A percentile compares a stretch with the other conserved stretches of the same genome.
These are phyloP conservation scores for Trichoderma cornu-damae DNA, from an alignment of 2,329 filamentous ascomycete species.

Conservation along the genomic window DNA sequence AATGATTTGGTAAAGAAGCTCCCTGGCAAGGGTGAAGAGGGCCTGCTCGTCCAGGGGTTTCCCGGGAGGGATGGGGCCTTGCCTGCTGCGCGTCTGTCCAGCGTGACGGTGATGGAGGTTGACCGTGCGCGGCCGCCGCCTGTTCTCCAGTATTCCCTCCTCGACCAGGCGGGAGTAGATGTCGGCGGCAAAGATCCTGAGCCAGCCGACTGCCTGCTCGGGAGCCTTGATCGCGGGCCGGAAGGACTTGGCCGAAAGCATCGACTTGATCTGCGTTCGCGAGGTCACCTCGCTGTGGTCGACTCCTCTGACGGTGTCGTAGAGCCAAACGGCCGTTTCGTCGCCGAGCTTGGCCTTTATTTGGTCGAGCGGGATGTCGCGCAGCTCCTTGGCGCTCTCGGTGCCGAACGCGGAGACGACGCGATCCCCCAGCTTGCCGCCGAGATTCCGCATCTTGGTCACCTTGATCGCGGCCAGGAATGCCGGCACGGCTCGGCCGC, in stretches of 20 bases:
- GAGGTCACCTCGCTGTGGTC: conserved; percentile 86
- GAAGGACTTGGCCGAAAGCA: conserved; percentile 96
- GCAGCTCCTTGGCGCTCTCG: conserved; percentile 70
- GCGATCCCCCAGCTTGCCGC: conserved; percentile 88
- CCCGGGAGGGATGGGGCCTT: conserved; percentile 70
- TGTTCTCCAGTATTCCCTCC: conserved; percentile 84
- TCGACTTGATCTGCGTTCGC: conserved; percentile 90
- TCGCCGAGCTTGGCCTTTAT: conserved; percentile 74
- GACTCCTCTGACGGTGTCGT: conserved; percentile 77
- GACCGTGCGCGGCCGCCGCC: conserved; percentile 77
- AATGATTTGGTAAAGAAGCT: conserved; percentile 70
- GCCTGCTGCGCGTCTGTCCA: conserved; percentile 67
- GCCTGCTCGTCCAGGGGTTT: conserved; percentile 65
- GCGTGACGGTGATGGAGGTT: conserved; percentile 76
- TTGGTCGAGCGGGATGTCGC: conserved; percentile 66
- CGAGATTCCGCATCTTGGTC: conserved; percentile 91
- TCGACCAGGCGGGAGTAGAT: conserved; percentile 87
- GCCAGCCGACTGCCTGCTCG: conserved; percentile 78
- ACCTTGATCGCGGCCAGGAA: conserved; percentile 87
- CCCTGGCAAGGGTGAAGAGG: conserved; percentile 71
- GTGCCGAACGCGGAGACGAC: conserved; percentile 76
- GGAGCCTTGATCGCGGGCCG: conserved; percentile 71
- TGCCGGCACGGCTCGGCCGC: conserved; percentile 71
- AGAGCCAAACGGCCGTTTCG: conserved; percentile 80
- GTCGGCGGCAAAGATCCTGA: conserved; percentile 86